These are phyloP conservation scores for Gnomoniopsis smithogilvyi DNA, from an alignment of 2,329 filamentous ascomycete species.

Conservation along the genomic window DNA sequence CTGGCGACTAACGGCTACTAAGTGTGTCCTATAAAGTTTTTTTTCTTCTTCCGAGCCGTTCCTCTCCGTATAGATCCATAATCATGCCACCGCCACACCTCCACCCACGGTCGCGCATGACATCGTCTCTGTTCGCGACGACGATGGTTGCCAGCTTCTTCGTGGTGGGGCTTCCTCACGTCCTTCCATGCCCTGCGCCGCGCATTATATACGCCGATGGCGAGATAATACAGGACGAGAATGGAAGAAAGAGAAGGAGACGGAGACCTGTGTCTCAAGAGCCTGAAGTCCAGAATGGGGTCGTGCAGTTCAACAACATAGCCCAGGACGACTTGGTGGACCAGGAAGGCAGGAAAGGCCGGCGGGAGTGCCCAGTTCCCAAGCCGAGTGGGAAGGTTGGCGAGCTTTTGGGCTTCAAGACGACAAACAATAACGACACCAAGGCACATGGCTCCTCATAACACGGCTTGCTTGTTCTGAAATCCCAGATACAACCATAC, in stretches of 20 bases:
- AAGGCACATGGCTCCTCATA: not conserved
- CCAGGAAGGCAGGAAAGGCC: constrained; percentile 37
- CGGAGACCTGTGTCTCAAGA: constrained; percentile 24
- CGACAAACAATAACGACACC: constrained; percentile 23
- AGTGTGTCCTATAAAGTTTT: not conserved
- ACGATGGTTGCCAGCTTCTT: constrained; percentile 87
- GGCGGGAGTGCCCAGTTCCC: constrained; percentile 84
- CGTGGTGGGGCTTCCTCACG: constrained; percentile 85
- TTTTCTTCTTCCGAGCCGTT: not conserved
- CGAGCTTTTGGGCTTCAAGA: constrained; percentile 60
- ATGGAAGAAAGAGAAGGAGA: constrained; percentile 41
- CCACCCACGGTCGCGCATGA: constrained; percentile 90
- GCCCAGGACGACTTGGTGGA: constrained; percentile 39
- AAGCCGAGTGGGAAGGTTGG: constrained; percentile 70
- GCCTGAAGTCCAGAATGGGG: constrained; percentile 21
- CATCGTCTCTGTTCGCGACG: constrained; percentile 91
- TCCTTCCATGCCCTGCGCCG: constrained; percentile 87
- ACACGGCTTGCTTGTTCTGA: not conserved
- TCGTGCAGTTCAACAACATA: constrained; percentile 44
- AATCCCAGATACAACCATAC: too few relatives aligned
- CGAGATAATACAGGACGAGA: constrained; percentile 42
- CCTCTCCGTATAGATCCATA: constrained; percentile 2
- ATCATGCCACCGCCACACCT: constrained; percentile 83
- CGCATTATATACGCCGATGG: constrained; percentile 73
- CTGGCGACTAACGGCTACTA: not conserved